These are phyloP conservation scores for Fusarium sp. DNA, from an alignment of 2,329 filamentous ascomycete species.

Conservation along the genomic window DNA sequence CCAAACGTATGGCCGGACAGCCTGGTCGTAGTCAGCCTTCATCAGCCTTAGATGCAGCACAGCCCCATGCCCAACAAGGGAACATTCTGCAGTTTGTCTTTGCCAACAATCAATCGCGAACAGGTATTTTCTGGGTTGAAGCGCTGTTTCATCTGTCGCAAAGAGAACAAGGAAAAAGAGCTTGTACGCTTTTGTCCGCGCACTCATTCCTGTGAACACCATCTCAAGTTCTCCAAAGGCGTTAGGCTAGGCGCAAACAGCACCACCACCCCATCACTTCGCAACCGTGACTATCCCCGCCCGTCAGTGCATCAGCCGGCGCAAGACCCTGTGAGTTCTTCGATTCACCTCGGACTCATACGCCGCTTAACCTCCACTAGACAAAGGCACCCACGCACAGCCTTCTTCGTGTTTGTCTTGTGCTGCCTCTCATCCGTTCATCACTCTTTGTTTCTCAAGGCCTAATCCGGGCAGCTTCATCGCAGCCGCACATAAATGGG, in stretches of 20 bases:
- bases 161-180: not conserved
- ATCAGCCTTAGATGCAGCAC: not conserved
- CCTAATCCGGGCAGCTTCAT: not conserved
- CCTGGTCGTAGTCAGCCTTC: not conserved
- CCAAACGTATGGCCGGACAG: not conserved
- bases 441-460: slow-evolving; percentile 1
- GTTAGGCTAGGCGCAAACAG: slow-evolving; percentile 15
- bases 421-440: not conserved
- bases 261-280: not conserved
- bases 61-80: not conserved
- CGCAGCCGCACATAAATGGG: slow-evolving; percentile 39
- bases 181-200: not conserved
- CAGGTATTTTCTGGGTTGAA: not conserved
- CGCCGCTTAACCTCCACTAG: not conserved
- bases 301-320: slow-evolving; percentile 19
- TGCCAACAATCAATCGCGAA: not conserved
- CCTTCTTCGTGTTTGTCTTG: not conserved
- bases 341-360: slow-evolving; percentile 22
- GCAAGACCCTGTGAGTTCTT: slow-evolving; percentile 34
- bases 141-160: not conserved
- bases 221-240: not conserved
- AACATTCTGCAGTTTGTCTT: not conserved
- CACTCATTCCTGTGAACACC: not conserved
- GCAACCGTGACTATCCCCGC: slow-evolving; percentile 20
- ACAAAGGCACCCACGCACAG: slow-evolving; percentile 13